These are phyloP conservation scores for Trametes elegans DNA, from an alignment of 768 basidiomycete genomes.

Conservation along the genomic window DNA sequence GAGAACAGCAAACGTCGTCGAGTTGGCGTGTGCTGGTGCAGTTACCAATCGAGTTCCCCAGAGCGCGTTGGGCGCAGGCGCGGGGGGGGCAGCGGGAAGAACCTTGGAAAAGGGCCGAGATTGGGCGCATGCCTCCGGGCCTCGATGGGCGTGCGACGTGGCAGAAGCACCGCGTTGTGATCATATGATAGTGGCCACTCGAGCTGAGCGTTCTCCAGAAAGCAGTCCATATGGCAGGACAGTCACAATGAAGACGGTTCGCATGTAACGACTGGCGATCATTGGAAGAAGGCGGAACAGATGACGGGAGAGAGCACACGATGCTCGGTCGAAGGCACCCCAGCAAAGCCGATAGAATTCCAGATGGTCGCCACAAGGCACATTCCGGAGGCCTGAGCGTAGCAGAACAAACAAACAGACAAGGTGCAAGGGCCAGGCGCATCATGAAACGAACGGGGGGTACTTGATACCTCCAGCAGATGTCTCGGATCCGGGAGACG, in stretches of 20 bases:
- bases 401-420: background rate
- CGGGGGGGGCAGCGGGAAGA: background rate
- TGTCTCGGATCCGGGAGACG: conserved; percentile 3
- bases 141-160: background rate
- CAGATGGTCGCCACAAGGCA: background rate
- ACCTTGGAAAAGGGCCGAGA: conserved; percentile 1
- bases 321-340: conserved; percentile 6
- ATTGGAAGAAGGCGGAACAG: conserved; percentile 7
- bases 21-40: background rate
- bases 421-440: background rate
- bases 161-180: background rate
- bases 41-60: background rate
- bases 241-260: conserved; percentile 7
- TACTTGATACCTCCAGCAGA: background rate
- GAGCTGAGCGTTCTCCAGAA: background rate
- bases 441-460: conserved; percentile 6
- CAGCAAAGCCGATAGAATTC: background rate
- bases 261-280: conserved; percentile 4
- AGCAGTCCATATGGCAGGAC: conserved; percentile 4
- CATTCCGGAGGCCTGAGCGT: background rate
- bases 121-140: conserved; percentile 4
- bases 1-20: background rate
- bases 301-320: conserved; percentile 4
- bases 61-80: background rate
- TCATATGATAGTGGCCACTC: conserved; percentile 7